phyloP scores from a whole-genome alignment of 441 rosid species.

The Metrosideros polymorpha region DNA sequence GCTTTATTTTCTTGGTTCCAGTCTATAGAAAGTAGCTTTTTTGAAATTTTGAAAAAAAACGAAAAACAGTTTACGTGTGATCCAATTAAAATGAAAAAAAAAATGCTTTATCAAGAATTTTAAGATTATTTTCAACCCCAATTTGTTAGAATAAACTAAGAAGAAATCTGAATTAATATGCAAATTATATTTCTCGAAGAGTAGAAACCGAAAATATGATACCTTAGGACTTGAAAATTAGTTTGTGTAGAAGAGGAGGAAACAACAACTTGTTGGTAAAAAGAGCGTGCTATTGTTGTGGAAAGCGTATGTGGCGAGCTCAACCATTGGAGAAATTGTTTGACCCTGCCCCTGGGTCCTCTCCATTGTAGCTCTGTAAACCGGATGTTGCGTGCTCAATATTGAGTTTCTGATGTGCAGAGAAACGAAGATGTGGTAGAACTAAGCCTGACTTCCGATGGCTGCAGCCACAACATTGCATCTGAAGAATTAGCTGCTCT shows the following conservation, averaged over 20 bases:
- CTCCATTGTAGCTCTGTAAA: not conserved
- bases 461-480: not conserved
- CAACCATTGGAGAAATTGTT: not conserved
- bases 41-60: not conserved
- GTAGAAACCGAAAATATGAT: too few relatives aligned
- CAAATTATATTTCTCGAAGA: too few relatives aligned
- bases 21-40: not conserved
- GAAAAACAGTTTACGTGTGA: not conserved
- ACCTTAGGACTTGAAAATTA: not conserved
- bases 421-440: not conserved
- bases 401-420: not conserved
- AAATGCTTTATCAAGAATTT: not conserved
- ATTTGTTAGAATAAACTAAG: too few relatives aligned
- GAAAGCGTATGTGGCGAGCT: not conserved
- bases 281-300: not conserved
- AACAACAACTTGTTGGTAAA: not conserved
- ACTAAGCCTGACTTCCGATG: not conserved
- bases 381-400: not conserved
- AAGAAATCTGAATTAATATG: too few relatives aligned
- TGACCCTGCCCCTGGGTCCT: not conserved
- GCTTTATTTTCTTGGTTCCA: not conserved
- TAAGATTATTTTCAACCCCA: too few relatives aligned
- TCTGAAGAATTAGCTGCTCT: not conserved
- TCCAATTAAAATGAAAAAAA: not conserved
- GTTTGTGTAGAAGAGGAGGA: not conserved